phyloP scores from a whole-genome alignment of 306 rosid genomes.

The Lablab purpureus region DNA sequence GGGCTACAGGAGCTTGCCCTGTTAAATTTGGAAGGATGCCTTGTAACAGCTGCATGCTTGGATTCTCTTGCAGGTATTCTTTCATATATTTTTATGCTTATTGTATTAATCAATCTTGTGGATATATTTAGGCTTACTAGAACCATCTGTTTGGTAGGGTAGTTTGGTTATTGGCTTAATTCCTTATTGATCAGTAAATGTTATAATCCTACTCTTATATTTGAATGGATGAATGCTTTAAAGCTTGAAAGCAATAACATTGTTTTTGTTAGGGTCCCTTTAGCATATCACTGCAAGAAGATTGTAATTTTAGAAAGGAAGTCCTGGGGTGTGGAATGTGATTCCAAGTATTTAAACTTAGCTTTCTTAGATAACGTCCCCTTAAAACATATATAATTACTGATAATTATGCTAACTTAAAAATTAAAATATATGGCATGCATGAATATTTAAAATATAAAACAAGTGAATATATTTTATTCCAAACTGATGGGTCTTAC shows the following conservation, averaged over 20 bases:
- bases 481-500: too few species aligned
- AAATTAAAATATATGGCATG: too few species aligned
- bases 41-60: conserved; percentile 84
- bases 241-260: conserved; percentile 32
- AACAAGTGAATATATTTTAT: too few species aligned
- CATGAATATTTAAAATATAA: too few species aligned
- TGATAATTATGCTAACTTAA: too few species aligned
- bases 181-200: not conserved
- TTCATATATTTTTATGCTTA: conserved; percentile 33
- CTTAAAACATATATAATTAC: too few species aligned
- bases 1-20: conserved; percentile 79
- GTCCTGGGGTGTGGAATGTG: conserved; percentile 1
- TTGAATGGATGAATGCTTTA: not conserved
- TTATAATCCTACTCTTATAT: not conserved
- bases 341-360: conserved; percentile 20
- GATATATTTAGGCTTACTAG: conserved; percentile 24
- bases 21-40: conserved; percentile 95
- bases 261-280: conserved; percentile 25
- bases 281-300: conserved; percentile 7
- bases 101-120: conserved; percentile 16
- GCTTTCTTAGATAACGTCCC: not conserved
- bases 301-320: conserved; percentile 31
- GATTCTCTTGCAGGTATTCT: conserved; percentile 80
- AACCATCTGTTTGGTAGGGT: conserved; percentile 1
- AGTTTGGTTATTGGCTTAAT: not conserved